Evolutionary conservation across 305 asterid genomes (phyloP).

Genomic region (Fraxinus sp.): DNA sequence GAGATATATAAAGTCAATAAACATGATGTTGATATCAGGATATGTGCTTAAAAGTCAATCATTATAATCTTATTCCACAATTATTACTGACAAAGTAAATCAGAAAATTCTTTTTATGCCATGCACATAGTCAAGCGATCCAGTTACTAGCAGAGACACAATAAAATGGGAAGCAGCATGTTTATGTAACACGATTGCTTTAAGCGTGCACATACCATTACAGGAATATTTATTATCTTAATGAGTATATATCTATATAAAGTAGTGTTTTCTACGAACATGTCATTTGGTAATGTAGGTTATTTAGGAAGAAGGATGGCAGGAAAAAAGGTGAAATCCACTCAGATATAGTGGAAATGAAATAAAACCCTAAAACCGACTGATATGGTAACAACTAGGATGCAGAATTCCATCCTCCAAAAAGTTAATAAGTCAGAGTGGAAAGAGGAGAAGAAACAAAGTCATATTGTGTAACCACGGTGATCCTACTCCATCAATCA

Average conservation of each 20-base stretch:
- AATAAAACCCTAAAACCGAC: neutral
- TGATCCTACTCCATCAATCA: neutral
- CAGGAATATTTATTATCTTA: neutral
- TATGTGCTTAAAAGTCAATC: no score
- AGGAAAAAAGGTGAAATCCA: neutral
- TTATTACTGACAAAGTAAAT: no score
- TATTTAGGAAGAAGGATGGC: neutral
- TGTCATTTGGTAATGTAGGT: neutral
- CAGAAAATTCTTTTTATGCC: neutral
- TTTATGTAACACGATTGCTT: neutral
- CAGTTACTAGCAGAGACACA: neutral
- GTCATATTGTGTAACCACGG: neutral
- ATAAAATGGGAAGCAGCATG: neutral
- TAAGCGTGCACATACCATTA: neutral
- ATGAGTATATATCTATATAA: neutral
- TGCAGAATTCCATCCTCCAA: neutral
- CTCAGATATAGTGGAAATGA: neutral
- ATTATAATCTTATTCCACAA: no score
- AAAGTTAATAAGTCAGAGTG: neutral
- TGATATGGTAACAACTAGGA: neutral
- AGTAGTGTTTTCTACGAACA: neutral
- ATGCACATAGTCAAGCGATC: neutral
- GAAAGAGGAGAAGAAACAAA: neutral
- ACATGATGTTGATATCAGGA: neutral
- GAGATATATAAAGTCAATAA: neutral